Evolutionary conservation across 768 basidiomycete species (phyloP).

Genomic region (Lentinus brumalis): DNA sequence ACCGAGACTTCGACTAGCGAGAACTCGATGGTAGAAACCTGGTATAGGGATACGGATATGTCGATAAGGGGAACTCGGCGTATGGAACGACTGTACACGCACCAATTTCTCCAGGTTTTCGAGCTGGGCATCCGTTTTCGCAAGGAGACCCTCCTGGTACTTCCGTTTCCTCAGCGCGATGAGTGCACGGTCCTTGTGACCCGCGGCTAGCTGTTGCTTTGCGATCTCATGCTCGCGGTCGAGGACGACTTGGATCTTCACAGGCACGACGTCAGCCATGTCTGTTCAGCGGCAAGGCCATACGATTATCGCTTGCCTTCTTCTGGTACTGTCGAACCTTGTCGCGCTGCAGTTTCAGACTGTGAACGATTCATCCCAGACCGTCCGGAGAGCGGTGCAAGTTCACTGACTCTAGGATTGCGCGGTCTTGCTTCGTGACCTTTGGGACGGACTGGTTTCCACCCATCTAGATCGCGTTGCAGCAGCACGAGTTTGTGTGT

Average conservation of each 20-base stretch:
- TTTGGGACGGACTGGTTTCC: constrained; percentile 76
- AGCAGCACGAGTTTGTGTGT: neutral
- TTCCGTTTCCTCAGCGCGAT: constrained; percentile 88
- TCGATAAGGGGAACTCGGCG: neutral
- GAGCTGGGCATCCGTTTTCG: constrained; percentile 88
- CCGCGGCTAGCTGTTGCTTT: constrained; percentile 73
- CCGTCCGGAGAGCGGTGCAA: constrained; percentile 11
- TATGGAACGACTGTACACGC: constrained; percentile 27
- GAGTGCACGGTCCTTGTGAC: constrained; percentile 85
- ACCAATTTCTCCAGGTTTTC: constrained; percentile 89
- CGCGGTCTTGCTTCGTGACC: constrained; percentile 91
- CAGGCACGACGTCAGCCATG: neutral
- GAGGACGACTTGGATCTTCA: constrained; percentile 82
- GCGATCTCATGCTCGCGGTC: constrained; percentile 91
- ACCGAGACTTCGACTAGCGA: constrained; percentile 93
- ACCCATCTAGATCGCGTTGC: constrained; percentile 50
- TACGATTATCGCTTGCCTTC: constrained; percentile 51
- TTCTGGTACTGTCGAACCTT: constrained; percentile 96
- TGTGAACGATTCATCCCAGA: constrained; percentile 37
- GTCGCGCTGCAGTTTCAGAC: constrained; percentile 94
- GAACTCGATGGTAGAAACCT: constrained; percentile 98
- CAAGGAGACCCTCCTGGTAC: constrained; percentile 86
- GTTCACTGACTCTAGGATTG: constrained; percentile 86
- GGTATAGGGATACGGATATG: neutral
- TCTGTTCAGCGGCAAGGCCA: neutral